Conservation (phyloP, 1,139 yeast species). For the Geotrichum citri-aurantii region DNA sequence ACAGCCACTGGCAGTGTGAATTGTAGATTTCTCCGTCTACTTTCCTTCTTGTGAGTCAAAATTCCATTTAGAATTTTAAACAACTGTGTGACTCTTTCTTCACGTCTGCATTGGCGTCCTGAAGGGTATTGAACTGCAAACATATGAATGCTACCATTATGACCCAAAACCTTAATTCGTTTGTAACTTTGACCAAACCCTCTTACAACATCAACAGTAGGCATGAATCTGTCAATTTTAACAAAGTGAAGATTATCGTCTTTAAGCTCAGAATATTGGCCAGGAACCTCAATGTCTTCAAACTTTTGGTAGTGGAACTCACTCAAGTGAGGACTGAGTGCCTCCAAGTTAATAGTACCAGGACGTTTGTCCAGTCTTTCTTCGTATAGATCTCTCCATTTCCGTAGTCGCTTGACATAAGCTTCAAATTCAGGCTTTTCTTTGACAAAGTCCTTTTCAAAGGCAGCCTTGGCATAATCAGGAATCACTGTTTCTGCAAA, state of each 20-base stretch:
- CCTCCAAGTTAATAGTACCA: conserved; percentile 74
- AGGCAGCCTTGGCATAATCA: conserved; percentile 80
- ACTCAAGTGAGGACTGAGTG: conserved; percentile 88
- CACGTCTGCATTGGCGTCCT: conserved; percentile 94
- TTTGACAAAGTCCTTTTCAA: conserved; percentile 83
- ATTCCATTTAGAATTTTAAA: conserved; percentile 84
- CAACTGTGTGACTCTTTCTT: conserved; percentile 87
- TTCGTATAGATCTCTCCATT: conserved; percentile 91
- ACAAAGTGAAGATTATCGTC: conserved; percentile 84
- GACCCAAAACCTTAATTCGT: conserved; percentile 83
- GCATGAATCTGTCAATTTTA: conserved; percentile 87
- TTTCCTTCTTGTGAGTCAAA: conserved; percentile 73
- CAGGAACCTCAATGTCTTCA: conserved; percentile 96
- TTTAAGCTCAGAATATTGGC: conserved; percentile 72
- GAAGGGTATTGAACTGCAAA: conserved; percentile 98
- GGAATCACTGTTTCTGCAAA: conserved; percentile 94
- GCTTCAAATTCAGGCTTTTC: conserved; percentile 87
- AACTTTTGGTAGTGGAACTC: conserved; percentile 98
- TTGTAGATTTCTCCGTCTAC: conserved; percentile 77
- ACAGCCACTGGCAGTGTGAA: conserved; percentile 89
- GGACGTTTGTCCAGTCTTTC: conserved; percentile 77
- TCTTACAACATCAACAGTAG: conserved; percentile 81
- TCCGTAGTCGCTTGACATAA: conserved; percentile 73
- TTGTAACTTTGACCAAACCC: conserved; percentile 92
- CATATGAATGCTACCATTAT: conserved; percentile 85